Conservation (phyloP, 768 basidiomycete genomes). For the Obba rivulosa region DNA sequence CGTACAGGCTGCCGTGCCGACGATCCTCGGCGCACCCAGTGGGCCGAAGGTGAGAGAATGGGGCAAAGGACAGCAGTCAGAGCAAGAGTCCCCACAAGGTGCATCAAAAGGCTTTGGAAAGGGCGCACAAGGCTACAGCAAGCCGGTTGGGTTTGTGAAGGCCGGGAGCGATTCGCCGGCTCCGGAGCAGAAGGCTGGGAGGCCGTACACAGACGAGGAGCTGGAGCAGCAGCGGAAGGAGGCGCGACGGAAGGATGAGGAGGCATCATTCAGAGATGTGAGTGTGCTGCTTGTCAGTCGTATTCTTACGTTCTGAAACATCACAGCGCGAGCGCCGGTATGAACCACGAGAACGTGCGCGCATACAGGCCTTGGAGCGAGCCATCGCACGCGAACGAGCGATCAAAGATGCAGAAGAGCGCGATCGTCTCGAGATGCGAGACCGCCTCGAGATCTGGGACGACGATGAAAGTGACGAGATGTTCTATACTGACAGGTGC, state of each 20-base stretch:
- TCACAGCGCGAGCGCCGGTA: slow-evolving; percentile 87
- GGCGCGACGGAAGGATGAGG: slow-evolving; percentile 70
- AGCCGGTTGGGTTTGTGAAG: slow-evolving; percentile 81
- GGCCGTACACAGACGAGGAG: slow-evolving; percentile 72
- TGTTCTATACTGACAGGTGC: slow-evolving; percentile 89
- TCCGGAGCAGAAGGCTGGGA: slow-evolving; percentile 36
- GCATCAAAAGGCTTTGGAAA: slow-evolving; percentile 45
- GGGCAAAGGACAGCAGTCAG: slow-evolving; percentile 42
- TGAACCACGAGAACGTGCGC: slow-evolving; percentile 80
- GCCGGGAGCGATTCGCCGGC: slow-evolving; percentile 42
- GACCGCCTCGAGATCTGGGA: slow-evolving; percentile 85
- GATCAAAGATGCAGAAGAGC: slow-evolving; percentile 71
- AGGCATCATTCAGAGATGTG: slow-evolving; percentile 82
- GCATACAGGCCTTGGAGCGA: slow-evolving; percentile 74
- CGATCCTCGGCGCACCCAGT: slow-evolving; percentile 44
- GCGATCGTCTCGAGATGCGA: slow-evolving; percentile 75
- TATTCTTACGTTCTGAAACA: neutral
- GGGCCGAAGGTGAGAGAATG: slow-evolving; percentile 77
- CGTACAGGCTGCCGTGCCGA: slow-evolving; percentile 45
- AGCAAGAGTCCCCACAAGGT: slow-evolving; percentile 21
- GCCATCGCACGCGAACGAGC: slow-evolving; percentile 67
- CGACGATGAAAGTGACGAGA: slow-evolving; percentile 88
- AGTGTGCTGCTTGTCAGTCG: slow-evolving; percentile 25
- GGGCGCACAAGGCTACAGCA: slow-evolving; percentile 71
- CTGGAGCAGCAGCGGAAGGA: slow-evolving; percentile 80